These are phyloP conservation scores for Euphorbia peplus DNA, from an alignment of 345 rosid species.

Conservation along the genomic window DNA sequence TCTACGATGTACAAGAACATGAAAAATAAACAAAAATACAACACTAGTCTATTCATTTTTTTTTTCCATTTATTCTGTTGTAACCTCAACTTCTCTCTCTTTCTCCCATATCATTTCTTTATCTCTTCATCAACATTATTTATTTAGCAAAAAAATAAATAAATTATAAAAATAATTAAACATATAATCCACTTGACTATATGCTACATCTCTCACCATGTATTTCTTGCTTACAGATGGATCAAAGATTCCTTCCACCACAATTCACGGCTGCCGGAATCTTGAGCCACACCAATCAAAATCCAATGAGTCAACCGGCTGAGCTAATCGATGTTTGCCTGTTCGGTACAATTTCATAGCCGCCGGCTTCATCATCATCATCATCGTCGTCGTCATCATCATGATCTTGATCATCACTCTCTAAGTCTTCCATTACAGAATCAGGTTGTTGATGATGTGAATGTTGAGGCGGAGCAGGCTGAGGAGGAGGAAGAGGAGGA, in stretches of 20 bases:
- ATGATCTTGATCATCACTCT: constrained; percentile 34
- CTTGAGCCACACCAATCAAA: not conserved
- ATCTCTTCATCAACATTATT: constrained; percentile 17
- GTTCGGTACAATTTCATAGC: constrained; percentile 56
- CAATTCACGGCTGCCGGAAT: constrained; percentile 20
- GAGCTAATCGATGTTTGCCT: constrained; percentile 34
- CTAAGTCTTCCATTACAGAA: constrained; percentile 32
- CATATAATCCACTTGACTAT: constrained; percentile 24
- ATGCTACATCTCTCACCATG: constrained; percentile 14
- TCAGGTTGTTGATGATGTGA: constrained; percentile 16
- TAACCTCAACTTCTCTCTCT: constrained; percentile 1
- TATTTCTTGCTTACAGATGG: constrained; percentile 10
- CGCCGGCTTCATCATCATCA: constrained; percentile 46
- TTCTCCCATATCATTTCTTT: not conserved
- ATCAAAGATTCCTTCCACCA: constrained; percentile 1
- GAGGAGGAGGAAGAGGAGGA: not conserved
- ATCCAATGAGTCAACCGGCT: not conserved
- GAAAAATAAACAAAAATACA: constrained; percentile 23
- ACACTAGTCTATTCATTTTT: constrained; percentile 11
- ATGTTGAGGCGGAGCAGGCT: no score
- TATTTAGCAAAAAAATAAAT: constrained; percentile 29
- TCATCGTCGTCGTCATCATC: constrained; percentile 40
- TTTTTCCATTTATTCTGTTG: constrained; percentile 15
- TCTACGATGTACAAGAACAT: constrained; percentile 11
- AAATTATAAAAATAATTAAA: constrained; percentile 20